Conservation (phyloP, 495 filamentous ascomycete genomes). For the Haplographium delicatum region DNA sequence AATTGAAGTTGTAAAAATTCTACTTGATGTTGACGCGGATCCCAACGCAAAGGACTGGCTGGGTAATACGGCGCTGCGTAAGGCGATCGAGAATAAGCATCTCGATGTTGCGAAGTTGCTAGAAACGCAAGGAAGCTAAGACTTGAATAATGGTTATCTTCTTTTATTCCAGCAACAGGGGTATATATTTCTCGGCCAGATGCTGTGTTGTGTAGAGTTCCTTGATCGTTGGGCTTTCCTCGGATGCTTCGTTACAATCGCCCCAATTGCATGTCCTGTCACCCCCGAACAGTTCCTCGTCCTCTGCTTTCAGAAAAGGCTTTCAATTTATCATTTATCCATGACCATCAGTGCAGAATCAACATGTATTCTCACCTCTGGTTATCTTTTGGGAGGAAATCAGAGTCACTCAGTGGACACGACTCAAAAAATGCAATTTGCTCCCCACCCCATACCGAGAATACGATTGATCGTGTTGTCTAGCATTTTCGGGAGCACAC, state of each 20-base stretch:
- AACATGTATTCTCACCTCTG: neutral
- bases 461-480: neutral
- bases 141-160: too few relatives aligned
- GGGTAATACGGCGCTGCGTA: conserved; percentile 1
- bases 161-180: too few relatives aligned
- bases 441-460: neutral
- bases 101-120: too few relatives aligned
- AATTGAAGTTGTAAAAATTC: neutral
- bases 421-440: neutral
- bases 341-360: neutral
- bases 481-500: neutral
- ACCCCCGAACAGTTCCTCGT: neutral
- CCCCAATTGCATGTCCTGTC: neutral
- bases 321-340: neutral
- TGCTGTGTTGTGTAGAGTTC: too few relatives aligned
- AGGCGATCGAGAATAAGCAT: neutral
- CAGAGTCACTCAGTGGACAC: neutral
- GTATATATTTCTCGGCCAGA: too few relatives aligned
- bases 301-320: neutral
- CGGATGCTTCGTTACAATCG: too few relatives aligned
- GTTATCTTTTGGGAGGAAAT: neutral
- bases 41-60: neutral
- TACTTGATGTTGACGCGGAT: neutral
- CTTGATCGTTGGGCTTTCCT: too few relatives aligned
- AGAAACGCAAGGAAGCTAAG: too few relatives aligned